Evolutionary conservation across 1,284 basidiomycete genomes (phyloP), one percentile per base, ranked within the genome.

Genomic region (Apiotrichum gamsii): DNA sequence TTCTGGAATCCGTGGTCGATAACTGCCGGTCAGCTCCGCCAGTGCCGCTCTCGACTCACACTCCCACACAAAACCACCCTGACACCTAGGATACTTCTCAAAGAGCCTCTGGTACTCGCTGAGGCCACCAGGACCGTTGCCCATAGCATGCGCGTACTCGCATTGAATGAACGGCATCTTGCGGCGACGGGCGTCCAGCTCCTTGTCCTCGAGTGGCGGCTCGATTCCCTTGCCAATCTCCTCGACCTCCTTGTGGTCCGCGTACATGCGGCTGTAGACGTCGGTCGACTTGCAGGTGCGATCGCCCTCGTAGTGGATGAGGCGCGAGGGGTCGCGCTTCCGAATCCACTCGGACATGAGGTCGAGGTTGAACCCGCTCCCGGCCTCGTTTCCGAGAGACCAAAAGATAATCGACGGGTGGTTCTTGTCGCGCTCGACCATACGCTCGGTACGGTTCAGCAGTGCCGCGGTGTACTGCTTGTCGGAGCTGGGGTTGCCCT

Each of bases 1-100:
- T 49, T 42, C 3, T 18, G 40, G 19, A 60, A 33, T 10, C 56
- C 58, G 37, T 60, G 58, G 47, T 60, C 58, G 25, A 28, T 28
- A 28, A 28, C n/a, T n/a, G n/a, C n/a, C n/a, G n/a, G n/a, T n/a
- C n/a, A n/a, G n/a, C n/a, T n/a, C n/a, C n/a, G n/a, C n/a, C n/a
- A n/a, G n/a, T n/a, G n/a, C n/a, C n/a, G n/a, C n/a, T n/a, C n/a
- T 58, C 58, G 56, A 56, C 23, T 59, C 59, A 57, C 59, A 60
- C 33, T 60, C 58, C 58, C 59, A 60, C 21, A 60, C 38, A 38
- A 60, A 60, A 5, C 59, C 59, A 10, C 59, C 59, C 32, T 57
- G 48, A n/a, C 33, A 41, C 15, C 56, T 45, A 1, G 56, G 49
- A 33, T 60, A 58, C 42, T 54, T 55, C 23, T 57, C 39, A 21